phyloP scores from a whole-genome alignment of 2,329 filamentous ascomycete species.

The Colletotrichum zoysiae region DNA sequence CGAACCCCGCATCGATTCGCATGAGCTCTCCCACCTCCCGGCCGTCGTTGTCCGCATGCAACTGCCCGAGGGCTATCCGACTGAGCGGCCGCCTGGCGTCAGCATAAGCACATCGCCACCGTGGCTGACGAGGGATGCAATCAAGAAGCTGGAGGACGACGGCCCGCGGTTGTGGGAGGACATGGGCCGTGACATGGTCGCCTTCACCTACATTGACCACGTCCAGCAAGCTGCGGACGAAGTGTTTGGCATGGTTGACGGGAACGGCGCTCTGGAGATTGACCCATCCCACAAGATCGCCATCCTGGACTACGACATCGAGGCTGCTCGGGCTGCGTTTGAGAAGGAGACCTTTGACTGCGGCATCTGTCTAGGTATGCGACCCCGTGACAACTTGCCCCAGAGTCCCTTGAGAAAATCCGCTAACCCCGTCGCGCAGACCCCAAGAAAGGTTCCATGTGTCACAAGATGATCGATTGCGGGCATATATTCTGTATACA shows the following conservation, averaged over 20 bases:
- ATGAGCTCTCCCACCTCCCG: slow-evolving; percentile 69
- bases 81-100: slow-evolving; percentile 62
- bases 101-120: slow-evolving; percentile 65
- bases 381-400: not conserved
- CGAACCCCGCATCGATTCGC: slow-evolving; percentile 55
- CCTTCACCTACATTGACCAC: slow-evolving; percentile 74
- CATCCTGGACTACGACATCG: slow-evolving; percentile 82
- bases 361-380: slow-evolving; percentile 79
- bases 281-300: slow-evolving; percentile 73
- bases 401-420: not conserved
- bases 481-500: slow-evolving; percentile 90
- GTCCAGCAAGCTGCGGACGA: slow-evolving; percentile 69
- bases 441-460: slow-evolving; percentile 86
- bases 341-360: slow-evolving; percentile 89
- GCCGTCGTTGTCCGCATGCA: slow-evolving; percentile 65
- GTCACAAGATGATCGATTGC: slow-evolving; percentile 86
- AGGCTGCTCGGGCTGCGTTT: slow-evolving; percentile 80
- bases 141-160: slow-evolving; percentile 65
- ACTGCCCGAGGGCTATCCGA: slow-evolving; percentile 71
- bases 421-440: slow-evolving; percentile 62
- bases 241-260: slow-evolving; percentile 69
- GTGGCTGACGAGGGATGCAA: slow-evolving; percentile 66
- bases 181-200: slow-evolving; percentile 68
- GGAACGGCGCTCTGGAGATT: slow-evolving; percentile 63
- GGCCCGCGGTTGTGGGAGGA: slow-evolving; percentile 71